Conservation (phyloP, 1,284 basidiomycete genomes). For the Malassezia globosa region DNA sequence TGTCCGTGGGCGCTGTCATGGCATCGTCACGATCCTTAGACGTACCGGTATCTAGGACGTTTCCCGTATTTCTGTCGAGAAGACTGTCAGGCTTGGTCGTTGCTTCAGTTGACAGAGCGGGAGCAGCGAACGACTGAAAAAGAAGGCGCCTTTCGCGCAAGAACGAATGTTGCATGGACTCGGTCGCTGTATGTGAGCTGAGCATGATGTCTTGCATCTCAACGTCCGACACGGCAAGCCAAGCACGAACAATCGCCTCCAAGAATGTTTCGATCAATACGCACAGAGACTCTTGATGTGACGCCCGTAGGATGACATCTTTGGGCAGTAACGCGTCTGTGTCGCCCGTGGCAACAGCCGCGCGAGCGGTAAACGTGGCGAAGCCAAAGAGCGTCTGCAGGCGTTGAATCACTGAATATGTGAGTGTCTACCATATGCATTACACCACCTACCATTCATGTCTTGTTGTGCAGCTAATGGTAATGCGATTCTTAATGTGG, state of each 20-base stretch:
- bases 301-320: slow-evolving; percentile 3
- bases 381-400: slow-evolving; percentile 8
- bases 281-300: slow-evolving; percentile 1
- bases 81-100: too few species aligned
- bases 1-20: neutral
- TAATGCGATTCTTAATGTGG: neutral
- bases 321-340: slow-evolving; percentile 1
- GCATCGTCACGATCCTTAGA: too few species aligned
- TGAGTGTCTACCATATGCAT: neutral
- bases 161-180: neutral
- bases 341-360: slow-evolving; percentile 10
- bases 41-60: too few species aligned
- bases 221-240: neutral
- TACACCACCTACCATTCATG: neutral
- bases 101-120: too few species aligned
- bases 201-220: neutral
- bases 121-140: slow-evolving; percentile 8
- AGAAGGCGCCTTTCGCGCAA: too few species aligned
- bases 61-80: too few species aligned
- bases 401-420: slow-evolving; percentile 16
- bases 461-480: neutral
- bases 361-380: slow-evolving; percentile 2
- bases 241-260: slow-evolving; percentile 10
- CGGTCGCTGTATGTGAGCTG: slow-evolving; percentile 1
- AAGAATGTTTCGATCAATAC: slow-evolving; percentile 2